These are phyloP conservation scores for Claviceps citrina DNA, from an alignment of 2,329 filamentous ascomycete genomes.

Conservation along the genomic window DNA sequence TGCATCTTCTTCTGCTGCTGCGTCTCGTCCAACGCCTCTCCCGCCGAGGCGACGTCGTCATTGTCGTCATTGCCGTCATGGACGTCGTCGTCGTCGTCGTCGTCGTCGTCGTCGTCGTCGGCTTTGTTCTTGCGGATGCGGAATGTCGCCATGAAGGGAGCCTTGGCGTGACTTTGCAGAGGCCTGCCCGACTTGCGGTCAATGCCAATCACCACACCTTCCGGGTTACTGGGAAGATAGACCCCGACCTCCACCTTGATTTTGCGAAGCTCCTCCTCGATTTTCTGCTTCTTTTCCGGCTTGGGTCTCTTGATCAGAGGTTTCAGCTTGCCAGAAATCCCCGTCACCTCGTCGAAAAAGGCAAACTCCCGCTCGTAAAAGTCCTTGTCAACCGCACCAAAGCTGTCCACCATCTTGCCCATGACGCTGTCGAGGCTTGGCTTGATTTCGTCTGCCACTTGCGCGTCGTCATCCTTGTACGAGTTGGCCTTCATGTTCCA, in stretches of 20 bases:
- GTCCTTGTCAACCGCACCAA: conserved; percentile 58
- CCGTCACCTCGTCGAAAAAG: conserved; percentile 97
- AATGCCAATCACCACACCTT: conserved; percentile 93
- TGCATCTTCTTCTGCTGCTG: conserved; percentile 2
- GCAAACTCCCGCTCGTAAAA: conserved; percentile 92
- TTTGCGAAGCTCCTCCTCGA: conserved; percentile 93
- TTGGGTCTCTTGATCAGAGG: conserved; percentile 85
- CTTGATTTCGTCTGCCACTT: conserved; percentile 81
- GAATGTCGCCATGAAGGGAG: conserved; percentile 98
- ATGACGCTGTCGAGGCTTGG: conserved; percentile 85
- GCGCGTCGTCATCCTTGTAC: conserved; percentile 89
- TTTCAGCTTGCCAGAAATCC: conserved; percentile 86
- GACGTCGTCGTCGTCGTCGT: neutral
- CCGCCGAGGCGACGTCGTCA: neutral
- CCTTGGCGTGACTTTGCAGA: conserved; percentile 93
- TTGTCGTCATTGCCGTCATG: neutral
- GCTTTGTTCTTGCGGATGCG: conserved; percentile 70
- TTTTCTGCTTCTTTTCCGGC: conserved; percentile 96
- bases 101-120: neutral
- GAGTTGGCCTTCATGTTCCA: conserved; percentile 99
- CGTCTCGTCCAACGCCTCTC: conserved; percentile 30
- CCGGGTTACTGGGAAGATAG: conserved; percentile 91
- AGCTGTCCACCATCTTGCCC: conserved; percentile 66
- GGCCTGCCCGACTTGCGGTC: conserved; percentile 97
- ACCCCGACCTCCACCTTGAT: conserved; percentile 96